phyloP scores from a whole-genome alignment of 768 basidiomycete genomes.

The Rhodotorula graminis region DNA sequence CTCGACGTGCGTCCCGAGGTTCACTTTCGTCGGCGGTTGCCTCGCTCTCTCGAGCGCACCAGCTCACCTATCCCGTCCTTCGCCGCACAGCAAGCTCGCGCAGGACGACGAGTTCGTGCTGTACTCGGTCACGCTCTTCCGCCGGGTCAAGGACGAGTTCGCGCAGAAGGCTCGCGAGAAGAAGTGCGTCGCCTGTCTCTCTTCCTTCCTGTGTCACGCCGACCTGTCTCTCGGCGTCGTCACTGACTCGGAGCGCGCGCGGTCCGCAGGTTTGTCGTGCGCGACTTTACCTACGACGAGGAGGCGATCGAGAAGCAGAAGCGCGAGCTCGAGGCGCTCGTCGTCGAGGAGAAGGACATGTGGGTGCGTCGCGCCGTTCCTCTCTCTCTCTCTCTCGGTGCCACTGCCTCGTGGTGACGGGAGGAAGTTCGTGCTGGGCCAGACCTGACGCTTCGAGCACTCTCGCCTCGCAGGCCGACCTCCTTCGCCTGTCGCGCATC shows the following conservation, averaged over 20 bases:
- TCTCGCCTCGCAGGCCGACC: conserved; percentile 63
- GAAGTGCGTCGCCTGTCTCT: conserved; percentile 58
- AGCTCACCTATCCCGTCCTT: not conserved
- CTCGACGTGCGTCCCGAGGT: conserved; percentile 58
- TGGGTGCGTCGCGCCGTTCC: conserved; percentile 63
- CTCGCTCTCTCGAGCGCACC: not conserved
- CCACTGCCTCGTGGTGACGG: too few species aligned
- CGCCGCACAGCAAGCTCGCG: conserved; percentile 60
- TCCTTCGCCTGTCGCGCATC: conserved; percentile 80
- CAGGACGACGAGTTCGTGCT: conserved; percentile 85
- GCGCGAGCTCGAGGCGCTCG: conserved; percentile 72
- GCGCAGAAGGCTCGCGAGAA: conserved; percentile 89
- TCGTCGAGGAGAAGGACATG: conserved; percentile 85
- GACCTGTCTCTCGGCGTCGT: too few species aligned
- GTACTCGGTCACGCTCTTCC: conserved; percentile 81
- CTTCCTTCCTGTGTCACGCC: too few species aligned
- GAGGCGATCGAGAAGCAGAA: conserved; percentile 71
- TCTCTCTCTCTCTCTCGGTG: not conserved
- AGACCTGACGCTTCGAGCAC: not conserved
- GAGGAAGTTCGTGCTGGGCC: not conserved
- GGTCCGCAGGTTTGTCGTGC: conserved; percentile 66
- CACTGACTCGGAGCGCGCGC: too few species aligned
- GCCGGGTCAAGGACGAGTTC: conserved; percentile 85
- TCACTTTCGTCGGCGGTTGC: not conserved
- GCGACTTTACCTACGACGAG: conserved; percentile 90